phyloP scores from a whole-genome alignment of 257 asterid species.

The Lycium barbarum region DNA sequence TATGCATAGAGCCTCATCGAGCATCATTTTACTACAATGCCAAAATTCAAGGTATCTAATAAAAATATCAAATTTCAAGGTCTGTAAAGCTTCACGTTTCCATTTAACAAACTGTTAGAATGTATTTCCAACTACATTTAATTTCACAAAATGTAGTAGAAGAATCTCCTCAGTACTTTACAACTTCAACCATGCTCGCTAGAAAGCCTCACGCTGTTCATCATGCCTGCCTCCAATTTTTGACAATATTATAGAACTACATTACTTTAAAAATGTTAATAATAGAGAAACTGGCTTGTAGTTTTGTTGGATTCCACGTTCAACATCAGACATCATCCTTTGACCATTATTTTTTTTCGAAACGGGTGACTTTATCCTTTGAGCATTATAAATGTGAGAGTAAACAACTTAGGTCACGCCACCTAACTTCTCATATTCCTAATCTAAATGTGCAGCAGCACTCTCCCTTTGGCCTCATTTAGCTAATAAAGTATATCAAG shows the following conservation, averaged over 20 bases:
- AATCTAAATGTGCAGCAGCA: background rate
- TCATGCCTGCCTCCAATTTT: background rate
- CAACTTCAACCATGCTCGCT: background rate
- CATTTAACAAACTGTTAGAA: conserved; percentile 6
- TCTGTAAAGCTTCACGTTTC: background rate
- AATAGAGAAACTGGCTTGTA: conserved; percentile 1
- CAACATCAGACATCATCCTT: conserved; percentile 1
- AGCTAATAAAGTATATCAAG: conserved; percentile 3
- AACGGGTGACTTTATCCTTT: background rate
- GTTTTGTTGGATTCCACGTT: background rate
- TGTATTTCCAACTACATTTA: background rate
- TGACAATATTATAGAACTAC: background rate
- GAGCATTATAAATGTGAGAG: conserved; percentile 19
- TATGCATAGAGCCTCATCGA: conserved; percentile 4
- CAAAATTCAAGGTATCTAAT: conserved; percentile 22
- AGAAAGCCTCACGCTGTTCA: background rate
- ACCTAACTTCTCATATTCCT: conserved; percentile 10
- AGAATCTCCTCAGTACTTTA: conserved; percentile 8
- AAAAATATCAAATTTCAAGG: background rate
- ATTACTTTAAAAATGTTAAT: background rate
- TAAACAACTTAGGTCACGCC: background rate
- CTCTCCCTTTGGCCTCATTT: conserved; percentile 1
- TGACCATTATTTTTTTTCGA: background rate
- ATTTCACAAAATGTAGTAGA: background rate
- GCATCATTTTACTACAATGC: background rate